Percentiles rank a stretch among this genome's conserved stretches.
These are phyloP conservation scores for Phytopythium boreale DNA, from an alignment of 352 stramenopile species.

Conservation along the genomic window DNA sequence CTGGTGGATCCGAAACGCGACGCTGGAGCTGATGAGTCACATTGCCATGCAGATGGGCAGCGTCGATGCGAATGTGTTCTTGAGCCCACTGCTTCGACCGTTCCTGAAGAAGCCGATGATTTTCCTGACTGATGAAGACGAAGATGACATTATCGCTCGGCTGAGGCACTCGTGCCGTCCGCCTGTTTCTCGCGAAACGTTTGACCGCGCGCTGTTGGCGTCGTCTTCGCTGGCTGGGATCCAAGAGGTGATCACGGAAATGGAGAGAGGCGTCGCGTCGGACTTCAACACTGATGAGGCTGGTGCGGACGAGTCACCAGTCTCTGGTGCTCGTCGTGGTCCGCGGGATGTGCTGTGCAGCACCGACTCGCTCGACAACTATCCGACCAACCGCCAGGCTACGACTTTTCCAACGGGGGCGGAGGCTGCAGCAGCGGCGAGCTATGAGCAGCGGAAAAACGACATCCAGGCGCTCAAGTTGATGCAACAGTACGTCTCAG, in stretches of 20 bases:
- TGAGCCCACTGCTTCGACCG: constrained; percentile 83
- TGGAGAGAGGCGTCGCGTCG: constrained; percentile 32
- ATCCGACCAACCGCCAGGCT: constrained; percentile 24
- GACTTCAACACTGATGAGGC: background rate
- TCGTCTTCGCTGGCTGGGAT: constrained; percentile 47
- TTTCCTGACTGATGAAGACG: constrained; percentile 62
- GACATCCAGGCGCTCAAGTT: constrained; percentile 77
- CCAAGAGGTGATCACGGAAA: constrained; percentile 50
- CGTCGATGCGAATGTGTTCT: constrained; percentile 91
- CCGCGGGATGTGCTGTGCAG: constrained; percentile 56
- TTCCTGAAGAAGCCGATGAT: constrained; percentile 89
- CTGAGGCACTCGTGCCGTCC: constrained; percentile 60
- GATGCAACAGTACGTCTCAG: constrained; percentile 86
- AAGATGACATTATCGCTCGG: constrained; percentile 46
- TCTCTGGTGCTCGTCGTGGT: constrained; percentile 9
- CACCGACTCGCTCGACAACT: constrained; percentile 66
- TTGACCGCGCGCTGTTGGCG: constrained; percentile 74
- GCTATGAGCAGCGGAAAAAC: constrained; percentile 72
- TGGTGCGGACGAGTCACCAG: background rate
- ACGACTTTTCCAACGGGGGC: background rate
- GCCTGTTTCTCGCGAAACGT: constrained; percentile 80
- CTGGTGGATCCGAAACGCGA: constrained; percentile 87
- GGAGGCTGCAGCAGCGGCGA: constrained; percentile 8
- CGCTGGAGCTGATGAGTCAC: constrained; percentile 83
- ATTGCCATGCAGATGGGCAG: constrained; percentile 85